These are phyloP conservation scores for Mycena albidolilacea DNA, from an alignment of 768 basidiomycete genomes.

Conservation along the genomic window DNA sequence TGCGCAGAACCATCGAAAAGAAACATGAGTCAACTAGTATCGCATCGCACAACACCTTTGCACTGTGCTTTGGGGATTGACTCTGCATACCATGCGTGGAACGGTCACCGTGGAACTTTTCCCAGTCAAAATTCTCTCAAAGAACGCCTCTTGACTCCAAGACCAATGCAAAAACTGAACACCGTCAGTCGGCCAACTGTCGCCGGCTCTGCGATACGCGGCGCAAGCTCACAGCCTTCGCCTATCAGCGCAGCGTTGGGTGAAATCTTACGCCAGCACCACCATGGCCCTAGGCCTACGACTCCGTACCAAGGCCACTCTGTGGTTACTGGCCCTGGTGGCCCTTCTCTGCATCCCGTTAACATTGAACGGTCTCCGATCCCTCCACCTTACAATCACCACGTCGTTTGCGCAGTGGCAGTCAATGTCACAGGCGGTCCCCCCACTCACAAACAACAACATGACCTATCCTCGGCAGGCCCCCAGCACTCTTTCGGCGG, in stretches of 20 bases:
- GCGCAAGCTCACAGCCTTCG: neutral
- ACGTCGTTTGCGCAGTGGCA: neutral
- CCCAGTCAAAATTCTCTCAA: no score
- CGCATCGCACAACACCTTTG: no score
- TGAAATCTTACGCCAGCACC: neutral
- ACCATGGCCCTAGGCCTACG: neutral
- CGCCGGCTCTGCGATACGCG: no score
- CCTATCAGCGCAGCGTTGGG: no score
- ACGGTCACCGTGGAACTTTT: no score
- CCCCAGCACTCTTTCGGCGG: neutral
- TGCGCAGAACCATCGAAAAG: no score
- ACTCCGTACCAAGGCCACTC: neutral
- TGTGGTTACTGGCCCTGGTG: neutral
- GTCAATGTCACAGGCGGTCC: neutral
- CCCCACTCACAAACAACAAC: slow-evolving; percentile 16
- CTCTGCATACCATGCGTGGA: no score
- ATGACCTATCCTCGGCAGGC: slow-evolving; percentile 23
- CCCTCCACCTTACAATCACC: neutral
- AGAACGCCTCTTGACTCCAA: no score
- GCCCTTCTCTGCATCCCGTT: slow-evolving; percentile 9
- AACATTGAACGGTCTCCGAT: slow-evolving; percentile 9
- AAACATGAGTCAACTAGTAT: no score
- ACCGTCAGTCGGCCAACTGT: no score
- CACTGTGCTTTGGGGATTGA: no score
- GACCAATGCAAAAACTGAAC: no score